Base-by-base conservation (phyloP, 352 stramenopile genomes). In the Globisporangium echinulatum region DNA sequence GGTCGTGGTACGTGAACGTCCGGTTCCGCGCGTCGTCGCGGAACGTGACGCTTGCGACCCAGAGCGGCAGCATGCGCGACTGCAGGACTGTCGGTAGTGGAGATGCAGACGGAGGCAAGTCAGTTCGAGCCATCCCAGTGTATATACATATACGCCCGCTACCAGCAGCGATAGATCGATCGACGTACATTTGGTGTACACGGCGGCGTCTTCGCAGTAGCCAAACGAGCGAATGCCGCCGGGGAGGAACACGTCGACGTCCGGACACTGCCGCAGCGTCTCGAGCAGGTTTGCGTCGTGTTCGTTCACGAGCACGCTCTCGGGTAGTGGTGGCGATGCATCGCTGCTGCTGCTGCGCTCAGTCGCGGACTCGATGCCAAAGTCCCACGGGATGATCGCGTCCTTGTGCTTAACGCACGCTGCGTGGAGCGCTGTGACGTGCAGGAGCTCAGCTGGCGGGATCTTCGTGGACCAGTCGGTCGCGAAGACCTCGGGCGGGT, bases 191-290 rank as follows among this genome's bases (percentile, higher is more conserved):
- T 87, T 85, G 5, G 77, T 69, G 56, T 88, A 90, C 5, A 71
- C 80, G 33, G 75, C 67, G 5, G 69, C 71, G 52, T 90, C 80
- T 49, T 90, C 80, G 64, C 80, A 90, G 66, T 90, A 90, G 39
- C 80, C 78, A 47, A 82, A 70, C 17, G 60, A 67, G 13, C 78
- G 74, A 14, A 88, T 62, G n/a, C 64, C 69, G 7, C 49, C 6
- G 0, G 80, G 76, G 33, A 85, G 56, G 67, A 81, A 90, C 49
- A 90, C 70, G 46, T 88, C 80, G n/a, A 90, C 62, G 58, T 85
- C 77, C 0, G 75, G 64, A 54, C 80, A 92, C 40, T 64, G 49
- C 38, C 66, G 51, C 38, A 89, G 51, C 55, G 69, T 74, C 7
- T 80, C 55, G 44, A 89, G 59, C 48, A 88, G 53, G 19, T 73